Evolutionary conservation across 192 early-diverging fungal species (phyloP).

Genomic region (Entomortierella parvispora): DNA sequence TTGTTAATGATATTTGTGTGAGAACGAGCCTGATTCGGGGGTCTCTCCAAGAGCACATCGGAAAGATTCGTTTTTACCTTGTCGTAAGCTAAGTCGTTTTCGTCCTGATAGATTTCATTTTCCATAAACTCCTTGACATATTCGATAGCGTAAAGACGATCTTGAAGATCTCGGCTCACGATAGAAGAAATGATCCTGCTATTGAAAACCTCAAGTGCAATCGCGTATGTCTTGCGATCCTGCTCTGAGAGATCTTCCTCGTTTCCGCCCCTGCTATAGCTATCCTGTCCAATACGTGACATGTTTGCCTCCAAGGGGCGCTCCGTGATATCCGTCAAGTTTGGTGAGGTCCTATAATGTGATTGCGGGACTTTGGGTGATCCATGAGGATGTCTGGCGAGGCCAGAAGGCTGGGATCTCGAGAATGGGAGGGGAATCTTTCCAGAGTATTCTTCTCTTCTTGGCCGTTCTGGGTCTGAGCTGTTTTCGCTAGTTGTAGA

Average conservation of each 20-base stretch:
- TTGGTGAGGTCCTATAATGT: neutral
- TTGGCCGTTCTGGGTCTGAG: slow-evolving; percentile 31
- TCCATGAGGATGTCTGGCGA: neutral
- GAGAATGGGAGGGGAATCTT: slow-evolving; percentile 15
- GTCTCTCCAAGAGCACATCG: neutral
- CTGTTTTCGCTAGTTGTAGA: slow-evolving; percentile 41
- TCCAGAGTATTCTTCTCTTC: slow-evolving; percentile 4
- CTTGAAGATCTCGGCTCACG: slow-evolving; percentile 58
- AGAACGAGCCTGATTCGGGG: neutral
- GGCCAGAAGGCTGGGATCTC: slow-evolving; percentile 3
- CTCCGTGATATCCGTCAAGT: slow-evolving; percentile 1
- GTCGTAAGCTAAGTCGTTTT: slow-evolving; percentile 17
- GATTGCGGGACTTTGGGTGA: neutral
- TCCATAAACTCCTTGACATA: slow-evolving; percentile 59
- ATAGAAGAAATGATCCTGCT: slow-evolving; percentile 58
- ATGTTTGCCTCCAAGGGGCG: too few species aligned
- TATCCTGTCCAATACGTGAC: neutral
- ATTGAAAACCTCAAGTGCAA: slow-evolving; percentile 61
- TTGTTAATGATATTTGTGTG: neutral
- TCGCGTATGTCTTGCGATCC: slow-evolving; percentile 35
- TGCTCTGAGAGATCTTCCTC: slow-evolving; percentile 41
- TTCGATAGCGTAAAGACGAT: slow-evolving; percentile 64
- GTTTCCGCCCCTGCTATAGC: slow-evolving; percentile 6
- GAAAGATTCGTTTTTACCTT: too few species aligned
- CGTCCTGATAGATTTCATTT: slow-evolving; percentile 34